These are phyloP conservation scores for Paraurostyla sp. DNA, from an alignment of 73 alveolate genomes.

Conservation along the genomic window DNA sequence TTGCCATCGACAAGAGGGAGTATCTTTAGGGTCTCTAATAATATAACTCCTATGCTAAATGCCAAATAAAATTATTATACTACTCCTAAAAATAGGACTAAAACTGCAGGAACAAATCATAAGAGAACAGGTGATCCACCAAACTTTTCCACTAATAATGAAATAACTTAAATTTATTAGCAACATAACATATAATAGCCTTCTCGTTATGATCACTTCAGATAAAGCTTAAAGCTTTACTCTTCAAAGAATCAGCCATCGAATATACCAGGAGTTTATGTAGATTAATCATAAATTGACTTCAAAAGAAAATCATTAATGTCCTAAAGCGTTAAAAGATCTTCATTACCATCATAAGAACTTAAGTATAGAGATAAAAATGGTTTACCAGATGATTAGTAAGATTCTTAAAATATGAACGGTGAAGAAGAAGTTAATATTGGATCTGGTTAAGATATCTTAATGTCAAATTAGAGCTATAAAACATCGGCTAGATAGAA, in stretches of 20 bases:
- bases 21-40: neutral
- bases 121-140: too few species aligned
- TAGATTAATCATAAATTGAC: neutral
- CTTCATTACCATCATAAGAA: neutral
- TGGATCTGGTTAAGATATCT: neutral
- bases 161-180: too few species aligned
- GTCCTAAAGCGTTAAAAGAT: conserved; percentile 25
- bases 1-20: neutral
- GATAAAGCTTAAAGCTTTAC: too few species aligned
- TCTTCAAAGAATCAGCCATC: too few species aligned
- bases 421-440: neutral
- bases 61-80: neutral
- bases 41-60: neutral
- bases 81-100: neutral
- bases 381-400: neutral
- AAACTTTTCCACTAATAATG: too few species aligned
- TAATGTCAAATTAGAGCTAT: neutral
- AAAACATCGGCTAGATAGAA: neutral
- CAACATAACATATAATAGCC: too few species aligned
- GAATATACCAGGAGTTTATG: too few species aligned
- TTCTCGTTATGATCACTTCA: too few species aligned
- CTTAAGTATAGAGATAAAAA: neutral
- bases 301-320: conserved; percentile 2
- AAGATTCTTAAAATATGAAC: too few species aligned
- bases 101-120: neutral